These are phyloP conservation scores for Brasenia schreberi DNA, from an alignment of 164 flowering plant genomes.

Conservation along the genomic window DNA sequence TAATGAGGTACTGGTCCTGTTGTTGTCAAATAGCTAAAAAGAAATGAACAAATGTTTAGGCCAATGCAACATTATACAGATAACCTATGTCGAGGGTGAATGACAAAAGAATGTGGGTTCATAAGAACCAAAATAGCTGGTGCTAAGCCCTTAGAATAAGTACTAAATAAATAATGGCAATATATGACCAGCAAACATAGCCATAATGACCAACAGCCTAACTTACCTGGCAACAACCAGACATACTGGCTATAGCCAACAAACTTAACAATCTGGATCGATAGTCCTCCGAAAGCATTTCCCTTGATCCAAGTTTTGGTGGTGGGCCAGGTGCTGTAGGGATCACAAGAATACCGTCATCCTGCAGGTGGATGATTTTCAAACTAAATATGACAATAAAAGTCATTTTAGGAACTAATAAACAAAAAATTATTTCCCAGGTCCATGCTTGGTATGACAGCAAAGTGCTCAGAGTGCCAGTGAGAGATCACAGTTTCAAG, in stretches of 20 bases:
- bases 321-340: constrained; percentile 68
- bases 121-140: too few relatives aligned
- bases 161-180: too few relatives aligned
- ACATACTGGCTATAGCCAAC: constrained; percentile 65
- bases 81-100: not conserved
- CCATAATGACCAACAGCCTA: not conserved
- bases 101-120: constrained; percentile 1
- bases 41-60: not conserved
- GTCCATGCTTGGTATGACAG: too few relatives aligned
- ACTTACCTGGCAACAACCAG: constrained; percentile 92
- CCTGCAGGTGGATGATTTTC: constrained; percentile 21
- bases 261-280: constrained; percentile 30
- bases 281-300: constrained; percentile 44
- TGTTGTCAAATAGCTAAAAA: not conserved
- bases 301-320: constrained; percentile 75
- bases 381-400: too few relatives aligned
- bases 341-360: constrained; percentile 79
- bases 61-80: not conserved
- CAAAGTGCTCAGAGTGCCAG: too few relatives aligned
- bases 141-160: too few relatives aligned
- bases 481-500: too few relatives aligned
- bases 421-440: too few relatives aligned
- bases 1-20: not conserved
- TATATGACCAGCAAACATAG: too few relatives aligned
- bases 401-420: too few relatives aligned